phyloP scores from a whole-genome alignment of 1,139 yeast genomes.

The Arxiozyma slooffiae region DNA sequence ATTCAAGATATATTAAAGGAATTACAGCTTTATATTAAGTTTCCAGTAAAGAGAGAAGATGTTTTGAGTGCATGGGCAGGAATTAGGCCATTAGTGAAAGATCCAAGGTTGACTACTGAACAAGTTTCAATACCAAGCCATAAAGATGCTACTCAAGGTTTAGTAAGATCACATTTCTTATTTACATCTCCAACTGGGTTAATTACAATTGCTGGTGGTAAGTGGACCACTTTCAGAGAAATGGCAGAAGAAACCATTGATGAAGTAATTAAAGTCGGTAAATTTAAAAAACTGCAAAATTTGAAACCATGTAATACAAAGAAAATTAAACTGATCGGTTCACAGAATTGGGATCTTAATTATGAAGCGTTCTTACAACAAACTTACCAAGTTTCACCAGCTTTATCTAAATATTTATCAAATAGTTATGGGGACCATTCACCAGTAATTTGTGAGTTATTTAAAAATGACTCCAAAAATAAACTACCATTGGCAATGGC shows the following conservation, averaged over 20 bases:
- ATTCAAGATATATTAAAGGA: conserved; percentile 81
- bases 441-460: conserved; percentile 62
- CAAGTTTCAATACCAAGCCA: conserved; percentile 33
- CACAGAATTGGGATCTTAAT: conserved; percentile 59
- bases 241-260: conserved; percentile 95
- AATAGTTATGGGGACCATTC: conserved; percentile 88
- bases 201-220: conserved; percentile 90
- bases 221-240: conserved; percentile 97
- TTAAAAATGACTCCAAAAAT: conserved; percentile 43
- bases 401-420: conserved; percentile 71
- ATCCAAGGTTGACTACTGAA: conserved; percentile 49
- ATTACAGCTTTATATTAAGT: conserved; percentile 78
- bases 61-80: conserved; percentile 96
- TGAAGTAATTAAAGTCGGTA: conserved; percentile 48
- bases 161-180: conserved; percentile 83
- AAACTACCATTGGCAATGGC: conserved; percentile 45
- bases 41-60: conserved; percentile 83
- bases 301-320: conserved; percentile 54
- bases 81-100: conserved; percentile 87
- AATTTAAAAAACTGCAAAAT: conserved; percentile 25
- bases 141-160: conserved; percentile 53
- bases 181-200: conserved; percentile 64
- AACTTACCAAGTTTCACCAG: conserved; percentile 59
- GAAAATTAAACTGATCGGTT: conserved; percentile 62
- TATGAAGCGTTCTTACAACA: conserved; percentile 75